A percentile compares a stretch with the other conserved stretches of the same genome.
phyloP scores from a whole-genome alignment of 2,329 filamentous ascomycete species.

The Amylocarpus encephaloides region DNA sequence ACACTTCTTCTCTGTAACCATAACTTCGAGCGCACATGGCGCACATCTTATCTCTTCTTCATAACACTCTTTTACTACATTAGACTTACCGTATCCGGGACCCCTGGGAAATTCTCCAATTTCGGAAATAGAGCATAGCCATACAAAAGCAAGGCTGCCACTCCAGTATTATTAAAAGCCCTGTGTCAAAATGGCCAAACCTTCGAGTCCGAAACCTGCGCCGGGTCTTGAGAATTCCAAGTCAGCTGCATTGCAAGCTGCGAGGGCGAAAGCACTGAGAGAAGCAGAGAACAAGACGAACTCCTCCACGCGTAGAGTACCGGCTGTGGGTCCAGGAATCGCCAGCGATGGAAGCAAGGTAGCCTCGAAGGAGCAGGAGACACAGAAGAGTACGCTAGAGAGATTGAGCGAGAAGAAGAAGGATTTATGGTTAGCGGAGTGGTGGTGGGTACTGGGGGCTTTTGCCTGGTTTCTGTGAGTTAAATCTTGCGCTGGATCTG shows the following conservation, averaged over 20 bases:
- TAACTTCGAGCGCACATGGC: too few species aligned
- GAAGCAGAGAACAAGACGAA: conserved; percentile 24
- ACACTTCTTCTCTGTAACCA: too few species aligned
- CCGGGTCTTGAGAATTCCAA: conserved; percentile 25
- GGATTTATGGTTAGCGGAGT: conserved; percentile 24
- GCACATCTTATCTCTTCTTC: background rate
- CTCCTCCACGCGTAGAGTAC: background rate
- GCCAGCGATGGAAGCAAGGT: background rate
- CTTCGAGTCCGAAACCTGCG: conserved; percentile 23
- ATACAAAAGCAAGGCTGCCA: background rate
- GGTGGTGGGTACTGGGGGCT: conserved; percentile 28
- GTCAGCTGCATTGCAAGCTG: conserved; percentile 30
- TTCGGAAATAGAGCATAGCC: too few species aligned
- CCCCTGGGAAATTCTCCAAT: too few species aligned
- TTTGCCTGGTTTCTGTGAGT: conserved; percentile 32
- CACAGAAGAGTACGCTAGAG: conserved; percentile 21
- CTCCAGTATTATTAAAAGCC: background rate
- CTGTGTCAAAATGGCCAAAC: conserved; percentile 14
- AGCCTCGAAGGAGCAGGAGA: conserved; percentile 5
- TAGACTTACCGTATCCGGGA: background rate
- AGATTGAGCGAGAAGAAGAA: conserved; percentile 27
- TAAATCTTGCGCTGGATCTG: background rate
- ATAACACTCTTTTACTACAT: background rate
- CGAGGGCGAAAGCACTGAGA: conserved; percentile 24
- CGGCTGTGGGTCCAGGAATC: conserved; percentile 4